Conservation (phyloP, 805 yeast genomes). For the Wickerhamomyces xylosicus region DNA sequence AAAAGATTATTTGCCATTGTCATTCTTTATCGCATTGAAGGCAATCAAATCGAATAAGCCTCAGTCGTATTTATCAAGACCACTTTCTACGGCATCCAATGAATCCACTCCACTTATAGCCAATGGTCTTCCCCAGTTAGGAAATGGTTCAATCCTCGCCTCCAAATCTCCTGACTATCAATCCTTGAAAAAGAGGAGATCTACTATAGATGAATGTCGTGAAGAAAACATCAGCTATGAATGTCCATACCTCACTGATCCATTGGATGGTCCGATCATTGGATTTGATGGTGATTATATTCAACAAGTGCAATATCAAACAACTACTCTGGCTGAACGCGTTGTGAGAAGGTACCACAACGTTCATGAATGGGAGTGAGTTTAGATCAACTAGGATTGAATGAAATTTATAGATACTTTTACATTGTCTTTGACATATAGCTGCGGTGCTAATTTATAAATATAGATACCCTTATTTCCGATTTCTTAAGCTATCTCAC, state of each 20-base stretch:
- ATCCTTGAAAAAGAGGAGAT: constrained; percentile 12
- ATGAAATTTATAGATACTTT: neutral
- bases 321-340: constrained; percentile 13
- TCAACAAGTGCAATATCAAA: constrained; percentile 15
- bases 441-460: neutral
- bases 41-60: constrained; percentile 36
- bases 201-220: constrained; percentile 19
- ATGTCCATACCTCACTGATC: constrained; percentile 63
- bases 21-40: constrained; percentile 78
- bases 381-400: too few species aligned
- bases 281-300: constrained; percentile 25
- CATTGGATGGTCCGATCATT: constrained; percentile 80
- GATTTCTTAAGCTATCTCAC: too few species aligned
- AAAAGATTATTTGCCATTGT: constrained; percentile 69
- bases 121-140: neutral
- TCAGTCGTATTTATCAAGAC: constrained; percentile 1
- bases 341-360: constrained; percentile 12
- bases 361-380: constrained; percentile 19
- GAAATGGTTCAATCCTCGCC: neutral
- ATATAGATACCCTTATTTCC: neutral
- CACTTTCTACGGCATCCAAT: neutral
- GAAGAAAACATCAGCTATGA: constrained; percentile 44
- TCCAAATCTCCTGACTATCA: neutral
- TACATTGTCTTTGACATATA: neutral
- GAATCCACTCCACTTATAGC: neutral